These are phyloP conservation scores for Marsdenia floribunda DNA, from an alignment of 257 asterid species.

Conservation along the genomic window DNA sequence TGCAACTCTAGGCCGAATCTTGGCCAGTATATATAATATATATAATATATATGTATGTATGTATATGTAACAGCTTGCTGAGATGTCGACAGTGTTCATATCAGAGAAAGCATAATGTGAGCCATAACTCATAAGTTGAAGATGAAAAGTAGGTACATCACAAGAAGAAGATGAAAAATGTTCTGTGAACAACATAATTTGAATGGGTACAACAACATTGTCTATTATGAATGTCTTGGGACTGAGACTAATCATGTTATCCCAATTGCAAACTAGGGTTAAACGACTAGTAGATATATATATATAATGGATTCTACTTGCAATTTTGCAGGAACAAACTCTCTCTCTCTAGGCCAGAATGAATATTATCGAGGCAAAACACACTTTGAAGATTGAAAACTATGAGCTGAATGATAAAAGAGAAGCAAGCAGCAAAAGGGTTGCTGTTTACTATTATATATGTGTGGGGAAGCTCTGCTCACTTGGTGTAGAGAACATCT, in stretches of 20 bases:
- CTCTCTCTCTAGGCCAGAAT: constrained; percentile 28
- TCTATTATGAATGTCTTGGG: constrained; percentile 8
- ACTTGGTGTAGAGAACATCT: constrained; percentile 98
- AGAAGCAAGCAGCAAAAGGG: constrained; percentile 2
- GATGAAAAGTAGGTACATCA: neutral
- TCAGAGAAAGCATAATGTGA: neutral
- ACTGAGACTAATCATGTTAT: neutral
- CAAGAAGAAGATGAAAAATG: constrained; percentile 3
- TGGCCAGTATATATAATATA: no score
- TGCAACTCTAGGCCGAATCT: neutral
- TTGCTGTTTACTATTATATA: neutral
- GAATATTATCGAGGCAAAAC: constrained; percentile 20
- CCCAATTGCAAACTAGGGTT: constrained; percentile 13
- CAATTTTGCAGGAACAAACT: constrained; percentile 29
- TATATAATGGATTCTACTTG: constrained; percentile 11
- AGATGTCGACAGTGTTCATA: neutral
- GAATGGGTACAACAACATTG: constrained; percentile 9
- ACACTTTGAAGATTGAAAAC: constrained; percentile 23
- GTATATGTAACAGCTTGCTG: neutral
- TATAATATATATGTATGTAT: no score
- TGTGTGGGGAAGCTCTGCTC: constrained; percentile 27
- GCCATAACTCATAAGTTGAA: neutral
- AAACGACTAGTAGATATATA: constrained; percentile 17
- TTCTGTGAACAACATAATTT: neutral
- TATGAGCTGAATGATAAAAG: constrained; percentile 10